Percentiles rank a stretch among this genome's conserved stretches.
Conservation (phyloP, 2,329 filamentous ascomycete genomes). For the Fusarium luffae region DNA sequence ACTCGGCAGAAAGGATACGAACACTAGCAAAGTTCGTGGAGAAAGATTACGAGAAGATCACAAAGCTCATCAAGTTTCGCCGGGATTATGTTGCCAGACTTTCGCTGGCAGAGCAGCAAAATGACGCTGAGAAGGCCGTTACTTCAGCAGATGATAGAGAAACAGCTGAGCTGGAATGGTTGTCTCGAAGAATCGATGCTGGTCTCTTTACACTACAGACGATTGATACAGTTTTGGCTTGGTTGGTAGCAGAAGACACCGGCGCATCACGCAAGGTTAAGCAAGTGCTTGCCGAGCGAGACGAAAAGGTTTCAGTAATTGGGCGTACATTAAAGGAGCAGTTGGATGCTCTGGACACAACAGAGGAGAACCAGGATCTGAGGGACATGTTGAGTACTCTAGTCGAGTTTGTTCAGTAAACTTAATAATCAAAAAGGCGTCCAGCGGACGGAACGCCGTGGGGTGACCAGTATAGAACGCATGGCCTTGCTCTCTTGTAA, state of each 20-base stretch:
- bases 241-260: conserved; percentile 89
- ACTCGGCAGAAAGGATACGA: conserved; percentile 82
- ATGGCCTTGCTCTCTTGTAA: conserved; percentile 33
- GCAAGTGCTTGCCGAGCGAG: conserved; percentile 72
- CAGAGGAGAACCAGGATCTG: conserved; percentile 68
- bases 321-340: conserved; percentile 74
- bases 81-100: conserved; percentile 74
- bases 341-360: conserved; percentile 63
- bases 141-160: conserved; percentile 48
- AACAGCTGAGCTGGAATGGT: conserved; percentile 75
- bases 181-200: conserved; percentile 81
- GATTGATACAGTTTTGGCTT: conserved; percentile 86
- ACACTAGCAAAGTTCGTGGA: conserved; percentile 95
- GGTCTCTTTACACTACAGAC: conserved; percentile 86
- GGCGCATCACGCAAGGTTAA: conserved; percentile 75
- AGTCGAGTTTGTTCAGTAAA: conserved; percentile 59
- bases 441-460: conserved; percentile 14
- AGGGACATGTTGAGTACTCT: conserved; percentile 66
- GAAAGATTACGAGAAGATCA: conserved; percentile 89
- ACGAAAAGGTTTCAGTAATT: conserved; percentile 72
- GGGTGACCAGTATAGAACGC: conserved; percentile 27
- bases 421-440: conserved; percentile 41
- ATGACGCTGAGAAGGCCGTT: conserved; percentile 37
- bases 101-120: conserved; percentile 66
- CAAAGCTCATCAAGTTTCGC: conserved; percentile 76